Conservation (phyloP, 2,329 filamentous ascomycete species). For the Mollisiaceae sp. region DNA sequence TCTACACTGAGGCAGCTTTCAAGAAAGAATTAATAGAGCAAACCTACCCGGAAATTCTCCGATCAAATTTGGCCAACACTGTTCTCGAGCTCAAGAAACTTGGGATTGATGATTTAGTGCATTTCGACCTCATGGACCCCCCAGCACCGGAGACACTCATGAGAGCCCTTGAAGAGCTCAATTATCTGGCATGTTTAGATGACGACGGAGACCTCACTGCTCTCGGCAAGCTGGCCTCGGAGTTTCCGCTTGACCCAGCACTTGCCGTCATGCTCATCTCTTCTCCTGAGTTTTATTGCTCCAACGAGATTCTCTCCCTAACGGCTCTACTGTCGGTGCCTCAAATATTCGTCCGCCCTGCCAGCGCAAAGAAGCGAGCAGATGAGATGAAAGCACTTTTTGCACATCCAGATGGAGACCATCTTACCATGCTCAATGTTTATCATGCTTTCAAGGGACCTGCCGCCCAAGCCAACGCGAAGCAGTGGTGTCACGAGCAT, state of each 20-base stretch:
- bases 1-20: constrained; percentile 95
- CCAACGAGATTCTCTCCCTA: constrained; percentile 95
- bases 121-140: constrained; percentile 99
- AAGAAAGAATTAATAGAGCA: constrained; percentile 98
- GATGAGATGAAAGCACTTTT: constrained; percentile 98
- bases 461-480: constrained; percentile 72
- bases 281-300: constrained; percentile 97
- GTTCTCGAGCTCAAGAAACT: constrained; percentile 98
- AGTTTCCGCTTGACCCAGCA: constrained; percentile 93
- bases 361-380: constrained; percentile 82
- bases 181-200: constrained; percentile 94
- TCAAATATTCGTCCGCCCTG: constrained; percentile 89
- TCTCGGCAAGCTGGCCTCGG: constrained; percentile 85
- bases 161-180: constrained; percentile 95
- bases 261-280: constrained; percentile 98
- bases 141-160: constrained; percentile 98
- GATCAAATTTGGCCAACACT: constrained; percentile 92
- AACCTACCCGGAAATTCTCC: constrained; percentile 93
- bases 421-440: constrained; percentile 93
- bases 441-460: constrained; percentile 95
- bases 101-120: constrained; percentile 91
- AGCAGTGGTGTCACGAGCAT: constrained; percentile 96
- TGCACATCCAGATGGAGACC: constrained; percentile 90
- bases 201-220: constrained; percentile 93
- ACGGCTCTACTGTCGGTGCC: constrained; percentile 93